Evolutionary conservation across 768 basidiomycete genomes (phyloP).

Genomic region (Rhodotorula taiwanensis): DNA sequence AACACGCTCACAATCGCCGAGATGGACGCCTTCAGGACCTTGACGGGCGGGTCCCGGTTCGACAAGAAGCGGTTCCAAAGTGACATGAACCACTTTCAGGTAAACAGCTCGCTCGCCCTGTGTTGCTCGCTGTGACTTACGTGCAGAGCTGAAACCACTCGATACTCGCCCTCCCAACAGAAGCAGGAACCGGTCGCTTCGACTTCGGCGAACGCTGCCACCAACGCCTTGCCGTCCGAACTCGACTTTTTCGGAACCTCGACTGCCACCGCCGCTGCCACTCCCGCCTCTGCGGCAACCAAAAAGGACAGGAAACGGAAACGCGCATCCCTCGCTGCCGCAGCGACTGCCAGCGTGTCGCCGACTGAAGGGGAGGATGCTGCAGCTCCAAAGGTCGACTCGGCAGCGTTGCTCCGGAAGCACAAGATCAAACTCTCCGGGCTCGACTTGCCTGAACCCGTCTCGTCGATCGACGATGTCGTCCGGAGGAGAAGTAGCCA

Average conservation of each 20-base stretch:
- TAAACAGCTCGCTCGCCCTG: conserved; percentile 37
- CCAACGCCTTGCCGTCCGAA: conserved; percentile 51
- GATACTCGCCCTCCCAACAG: conserved; percentile 7
- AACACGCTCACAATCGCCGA: too few relatives aligned
- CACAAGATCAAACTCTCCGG: conserved; percentile 75
- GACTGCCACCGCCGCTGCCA: conserved; percentile 48
- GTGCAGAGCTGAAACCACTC: too few relatives aligned
- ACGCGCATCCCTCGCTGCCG: conserved; percentile 6
- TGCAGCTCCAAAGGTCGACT: conserved; percentile 3
- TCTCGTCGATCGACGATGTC: conserved; percentile 51
- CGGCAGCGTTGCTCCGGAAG: conserved; percentile 42
- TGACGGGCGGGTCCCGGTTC: conserved; percentile 81
- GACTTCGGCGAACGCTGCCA: conserved; percentile 47
- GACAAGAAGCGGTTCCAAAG: conserved; percentile 65
- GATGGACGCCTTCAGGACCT: conserved; percentile 83
- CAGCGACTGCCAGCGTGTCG: conserved; percentile 31
- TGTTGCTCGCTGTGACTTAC: background rate
- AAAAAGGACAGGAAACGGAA: conserved; percentile 39
- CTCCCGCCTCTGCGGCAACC: conserved; percentile 27
- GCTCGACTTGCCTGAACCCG: conserved; percentile 57
- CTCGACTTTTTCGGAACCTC: conserved; percentile 87
- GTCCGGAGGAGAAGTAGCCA: background rate
- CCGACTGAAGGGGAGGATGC: background rate
- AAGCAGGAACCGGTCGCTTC: conserved; percentile 5
- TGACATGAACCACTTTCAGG: conserved; percentile 67